Evolutionary conservation across 306 rosid species (phyloP).

Genomic region (Prunus mira): DNA sequence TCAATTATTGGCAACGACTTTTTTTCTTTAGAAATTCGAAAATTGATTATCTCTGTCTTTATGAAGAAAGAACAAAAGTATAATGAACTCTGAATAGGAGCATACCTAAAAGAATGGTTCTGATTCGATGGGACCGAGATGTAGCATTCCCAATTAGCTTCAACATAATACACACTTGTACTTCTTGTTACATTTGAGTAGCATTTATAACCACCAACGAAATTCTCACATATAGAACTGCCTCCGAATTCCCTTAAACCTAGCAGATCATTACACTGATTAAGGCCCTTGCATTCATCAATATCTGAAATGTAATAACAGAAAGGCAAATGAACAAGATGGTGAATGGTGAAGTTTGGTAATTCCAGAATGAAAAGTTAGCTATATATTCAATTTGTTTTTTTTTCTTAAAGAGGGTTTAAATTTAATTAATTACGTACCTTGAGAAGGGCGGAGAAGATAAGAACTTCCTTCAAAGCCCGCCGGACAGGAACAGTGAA

Average conservation of each 20-base stretch:
- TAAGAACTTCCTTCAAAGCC: constrained; percentile 21
- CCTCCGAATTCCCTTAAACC: neutral
- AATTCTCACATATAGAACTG: neutral
- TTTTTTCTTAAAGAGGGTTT: neutral
- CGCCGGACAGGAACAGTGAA: neutral
- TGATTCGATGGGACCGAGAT: neutral
- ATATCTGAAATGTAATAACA: neutral
- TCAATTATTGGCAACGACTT: too few species aligned
- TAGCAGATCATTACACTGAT: neutral
- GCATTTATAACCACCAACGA: neutral
- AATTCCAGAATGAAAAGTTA: too few species aligned
- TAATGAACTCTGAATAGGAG: too few species aligned
- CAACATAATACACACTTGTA: too few species aligned
- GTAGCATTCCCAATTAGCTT: too few species aligned
- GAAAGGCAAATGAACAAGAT: neutral
- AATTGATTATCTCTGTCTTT: too few species aligned
- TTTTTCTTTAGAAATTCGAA: too few species aligned
- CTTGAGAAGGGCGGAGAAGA: constrained; percentile 4
- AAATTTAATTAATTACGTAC: neutral
- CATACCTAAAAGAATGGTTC: neutral
- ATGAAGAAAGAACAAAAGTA: too few species aligned
- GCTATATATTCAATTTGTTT: too few species aligned
- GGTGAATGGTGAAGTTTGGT: neutral
- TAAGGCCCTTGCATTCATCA: neutral
- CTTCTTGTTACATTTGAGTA: neutral